A percentile compares a stretch with the other conserved stretches of the same genome.
Evolutionary conservation across 2,329 filamentous ascomycete genomes (phyloP).

Genomic region (Emmonsia crescens): DNA sequence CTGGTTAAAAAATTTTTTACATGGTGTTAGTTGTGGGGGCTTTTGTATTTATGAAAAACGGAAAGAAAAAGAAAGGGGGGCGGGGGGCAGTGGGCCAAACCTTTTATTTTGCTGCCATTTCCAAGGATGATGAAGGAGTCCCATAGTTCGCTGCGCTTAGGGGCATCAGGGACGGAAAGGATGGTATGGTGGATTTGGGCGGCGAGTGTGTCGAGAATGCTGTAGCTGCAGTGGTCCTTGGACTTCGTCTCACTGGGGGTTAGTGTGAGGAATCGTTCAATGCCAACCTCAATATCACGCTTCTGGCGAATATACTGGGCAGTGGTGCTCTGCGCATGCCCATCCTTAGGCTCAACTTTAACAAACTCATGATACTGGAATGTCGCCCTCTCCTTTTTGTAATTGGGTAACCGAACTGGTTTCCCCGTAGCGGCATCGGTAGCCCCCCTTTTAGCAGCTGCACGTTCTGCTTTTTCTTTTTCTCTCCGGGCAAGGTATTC

Average conservation of each 20-base stretch:
- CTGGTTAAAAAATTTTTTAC: constrained; percentile 39
- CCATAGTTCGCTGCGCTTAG: constrained; percentile 80
- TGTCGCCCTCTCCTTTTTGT: constrained; percentile 46
- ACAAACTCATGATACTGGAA: constrained; percentile 53
- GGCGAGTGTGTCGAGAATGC: constrained; percentile 71
- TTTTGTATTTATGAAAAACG: neutral
- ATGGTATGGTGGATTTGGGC: constrained; percentile 75
- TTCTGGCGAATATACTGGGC: constrained; percentile 43
- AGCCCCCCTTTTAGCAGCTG: constrained; percentile 41
- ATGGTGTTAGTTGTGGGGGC: neutral
- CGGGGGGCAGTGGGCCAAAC: constrained; percentile 22
- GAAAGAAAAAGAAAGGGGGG: no score
- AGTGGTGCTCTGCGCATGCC: constrained; percentile 36
- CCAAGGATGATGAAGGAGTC: constrained; percentile 85
- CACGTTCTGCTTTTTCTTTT: constrained; percentile 50
- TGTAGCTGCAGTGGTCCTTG: constrained; percentile 37
- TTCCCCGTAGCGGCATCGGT: constrained; percentile 36
- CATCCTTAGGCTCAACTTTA: constrained; percentile 44
- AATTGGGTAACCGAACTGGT: constrained; percentile 45
- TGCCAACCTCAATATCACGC: constrained; percentile 50
- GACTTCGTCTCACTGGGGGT: constrained; percentile 28
- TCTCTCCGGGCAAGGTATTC: constrained; percentile 54
- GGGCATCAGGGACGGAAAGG: constrained; percentile 70
- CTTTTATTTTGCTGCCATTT: constrained; percentile 62
- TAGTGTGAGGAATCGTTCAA: constrained; percentile 51